Evolutionary conservation across 2,329 filamentous ascomycete species (phyloP), one percentile per base, ranked within the genome.

Genomic region (Fusarium multiceps): DNA sequence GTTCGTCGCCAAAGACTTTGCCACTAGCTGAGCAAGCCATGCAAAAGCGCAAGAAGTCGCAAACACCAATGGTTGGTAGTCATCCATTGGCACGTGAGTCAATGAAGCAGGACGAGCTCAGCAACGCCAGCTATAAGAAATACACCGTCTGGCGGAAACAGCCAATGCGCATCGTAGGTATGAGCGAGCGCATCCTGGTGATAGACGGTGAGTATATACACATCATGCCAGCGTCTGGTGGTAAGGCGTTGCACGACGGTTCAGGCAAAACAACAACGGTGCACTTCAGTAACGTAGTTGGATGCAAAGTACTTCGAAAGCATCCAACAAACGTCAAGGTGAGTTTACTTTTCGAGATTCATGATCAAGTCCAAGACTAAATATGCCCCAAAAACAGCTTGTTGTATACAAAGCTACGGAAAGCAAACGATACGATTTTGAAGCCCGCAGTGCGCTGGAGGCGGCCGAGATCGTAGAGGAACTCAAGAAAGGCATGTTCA

Each of bases 161-260:
- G 79, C 90, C 92, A 11, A 93, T 96, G 87, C 89, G 92, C 25
- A 91, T 96, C 73, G 90, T 92, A 43, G 90, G 89, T 6, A 87
- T 91, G 75, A 92, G 92, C 64, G 91, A 94, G 73, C 88, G 92
- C 61, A 88, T 93, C 12, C 83, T 96, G 43, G 89, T 92, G 48
- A 93, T 97, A 70, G 93, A 95, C 73, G 92, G 92, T 63, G 93
- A 97, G 78, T 96, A 94, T 78, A 89, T 97, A 66, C 92, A 95
- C 79, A 93, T 97, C 73, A 91, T 93, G 86, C 92, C 93, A 27
- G 85, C 88, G 3, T 87, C 87, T 4, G 86, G 86, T 12, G 89
- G 90, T 40, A 92, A 92, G 76, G 87, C 88, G 13, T 81, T 89
- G 60, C 86, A 88, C 63, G 89, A 91, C 59, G 86, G 84, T 23